Evolutionary conservation across 441 rosid species (phyloP).

Genomic region (Cnidoscolus chayamansa): DNA sequence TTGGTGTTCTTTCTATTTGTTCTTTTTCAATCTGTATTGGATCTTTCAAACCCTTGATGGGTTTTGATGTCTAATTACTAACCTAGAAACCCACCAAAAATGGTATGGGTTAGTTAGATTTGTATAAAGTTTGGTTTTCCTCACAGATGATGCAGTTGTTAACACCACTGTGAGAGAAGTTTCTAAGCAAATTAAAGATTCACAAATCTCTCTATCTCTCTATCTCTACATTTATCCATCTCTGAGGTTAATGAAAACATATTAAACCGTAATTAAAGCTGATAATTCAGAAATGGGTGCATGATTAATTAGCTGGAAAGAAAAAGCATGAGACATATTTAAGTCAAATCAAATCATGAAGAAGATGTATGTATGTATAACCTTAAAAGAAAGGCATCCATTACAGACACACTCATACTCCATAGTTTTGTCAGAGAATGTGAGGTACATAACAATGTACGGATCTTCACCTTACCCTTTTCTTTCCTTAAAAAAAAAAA

Average conservation of each 20-base stretch:
- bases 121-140: slow-evolving; percentile 55
- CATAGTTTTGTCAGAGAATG: slow-evolving; percentile 50
- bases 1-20: neutral
- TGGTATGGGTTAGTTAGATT: slow-evolving; percentile 32
- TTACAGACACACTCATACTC: slow-evolving; percentile 6
- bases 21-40: slow-evolving; percentile 8
- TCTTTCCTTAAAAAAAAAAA: neutral
- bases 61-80: slow-evolving; percentile 39
- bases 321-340: slow-evolving; percentile 4
- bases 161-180: slow-evolving; percentile 51
- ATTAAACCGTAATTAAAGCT: neutral
- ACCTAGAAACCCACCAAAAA: slow-evolving; percentile 31
- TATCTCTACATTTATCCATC: neutral
- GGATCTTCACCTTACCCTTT: slow-evolving; percentile 23
- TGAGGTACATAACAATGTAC: slow-evolving; percentile 45
- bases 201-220: neutral
- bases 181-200: slow-evolving; percentile 24
- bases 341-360: slow-evolving; percentile 21
- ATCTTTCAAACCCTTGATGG: slow-evolving; percentile 27
- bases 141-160: slow-evolving; percentile 34
- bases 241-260: too few relatives aligned
- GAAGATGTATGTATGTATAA: neutral
- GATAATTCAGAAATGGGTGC: neutral
- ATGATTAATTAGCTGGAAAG: neutral
- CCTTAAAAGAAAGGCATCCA: neutral